Evolutionary conservation across 805 yeast species (phyloP).

Genomic region (Nakazawaea holstii): DNA sequence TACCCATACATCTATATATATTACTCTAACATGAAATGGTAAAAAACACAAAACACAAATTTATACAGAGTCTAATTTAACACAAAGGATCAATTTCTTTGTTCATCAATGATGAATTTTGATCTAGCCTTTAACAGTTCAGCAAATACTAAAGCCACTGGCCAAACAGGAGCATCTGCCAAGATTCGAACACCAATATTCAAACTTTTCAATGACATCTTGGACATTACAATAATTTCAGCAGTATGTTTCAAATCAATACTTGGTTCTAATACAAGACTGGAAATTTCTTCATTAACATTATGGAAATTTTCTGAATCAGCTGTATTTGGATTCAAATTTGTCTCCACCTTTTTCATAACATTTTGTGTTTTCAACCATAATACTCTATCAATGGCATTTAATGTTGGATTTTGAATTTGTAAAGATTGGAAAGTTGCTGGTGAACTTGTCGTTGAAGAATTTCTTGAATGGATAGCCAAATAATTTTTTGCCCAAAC

Average conservation of each 20-base stretch:
- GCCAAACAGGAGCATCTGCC: slow-evolving; percentile 88
- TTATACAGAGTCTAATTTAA: too few species aligned
- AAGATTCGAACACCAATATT: slow-evolving; percentile 70
- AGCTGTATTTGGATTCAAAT: slow-evolving; percentile 38
- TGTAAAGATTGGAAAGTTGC: slow-evolving; percentile 2
- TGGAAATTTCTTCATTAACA: slow-evolving; percentile 45
- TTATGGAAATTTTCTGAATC: slow-evolving; percentile 48
- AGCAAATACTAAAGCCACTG: slow-evolving; percentile 71
- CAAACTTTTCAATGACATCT: slow-evolving; percentile 50
- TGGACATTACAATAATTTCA: slow-evolving; percentile 40
- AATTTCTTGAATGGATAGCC: slow-evolving; percentile 15
- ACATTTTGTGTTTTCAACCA: slow-evolving; percentile 63
- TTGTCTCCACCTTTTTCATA: slow-evolving; percentile 54
- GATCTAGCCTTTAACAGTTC: slow-evolving; percentile 72
- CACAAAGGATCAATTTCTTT: too few species aligned
- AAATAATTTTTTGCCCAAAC: slow-evolving; percentile 37
- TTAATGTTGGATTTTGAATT: slow-evolving; percentile 22
- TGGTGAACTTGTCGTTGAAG: not conserved
- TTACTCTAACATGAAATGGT: too few species aligned
- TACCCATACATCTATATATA: too few species aligned
- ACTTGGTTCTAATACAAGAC: slow-evolving; percentile 39
- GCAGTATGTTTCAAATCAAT: slow-evolving; percentile 38
- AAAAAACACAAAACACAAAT: too few species aligned
- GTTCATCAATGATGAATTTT: slow-evolving; percentile 25
- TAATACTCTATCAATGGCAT: slow-evolving; percentile 49